These are phyloP conservation scores for Chrysochromulina tobinii DNA, from an alignment of 78 protist species.

Conservation along the genomic window DNA sequence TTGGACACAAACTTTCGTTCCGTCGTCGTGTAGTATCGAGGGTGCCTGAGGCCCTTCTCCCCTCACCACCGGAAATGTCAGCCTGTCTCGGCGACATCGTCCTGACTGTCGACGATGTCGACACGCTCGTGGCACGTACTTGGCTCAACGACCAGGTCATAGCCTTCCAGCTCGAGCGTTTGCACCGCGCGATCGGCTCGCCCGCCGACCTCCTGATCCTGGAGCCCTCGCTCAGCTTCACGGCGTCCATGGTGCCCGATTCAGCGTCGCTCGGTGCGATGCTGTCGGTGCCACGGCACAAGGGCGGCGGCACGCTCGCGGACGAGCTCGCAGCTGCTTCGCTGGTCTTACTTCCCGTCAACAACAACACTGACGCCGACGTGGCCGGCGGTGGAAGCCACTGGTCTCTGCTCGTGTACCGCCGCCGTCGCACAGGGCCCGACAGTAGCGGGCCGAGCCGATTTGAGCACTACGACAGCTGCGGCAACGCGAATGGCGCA, in stretches of 20 bases:
- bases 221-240: not conserved
- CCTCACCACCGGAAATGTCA: too few species aligned
- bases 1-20: too few species aligned
- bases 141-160: too few species aligned
- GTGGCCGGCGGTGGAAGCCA: not conserved
- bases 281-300: not conserved
- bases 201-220: not conserved
- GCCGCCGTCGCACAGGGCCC: not conserved
- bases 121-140: too few species aligned
- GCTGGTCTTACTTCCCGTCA: not conserved
- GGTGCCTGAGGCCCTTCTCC: too few species aligned
- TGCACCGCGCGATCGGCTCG: too few species aligned
- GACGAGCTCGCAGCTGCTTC: not conserved
- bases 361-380: not conserved
- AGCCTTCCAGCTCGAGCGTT: too few species aligned
- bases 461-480: not conserved
- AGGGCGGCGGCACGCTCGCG: not conserved
- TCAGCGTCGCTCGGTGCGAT: not conserved
- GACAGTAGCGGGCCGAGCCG: not conserved
- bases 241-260: not conserved
- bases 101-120: too few species aligned
- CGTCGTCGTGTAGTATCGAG: too few species aligned
- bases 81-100: too few species aligned
- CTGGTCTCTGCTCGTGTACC: not conserved
- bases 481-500: not conserved